These are phyloP conservation scores for Pouteria glomerata DNA, from an alignment of 148 eudicot genomes.

Conservation along the genomic window DNA sequence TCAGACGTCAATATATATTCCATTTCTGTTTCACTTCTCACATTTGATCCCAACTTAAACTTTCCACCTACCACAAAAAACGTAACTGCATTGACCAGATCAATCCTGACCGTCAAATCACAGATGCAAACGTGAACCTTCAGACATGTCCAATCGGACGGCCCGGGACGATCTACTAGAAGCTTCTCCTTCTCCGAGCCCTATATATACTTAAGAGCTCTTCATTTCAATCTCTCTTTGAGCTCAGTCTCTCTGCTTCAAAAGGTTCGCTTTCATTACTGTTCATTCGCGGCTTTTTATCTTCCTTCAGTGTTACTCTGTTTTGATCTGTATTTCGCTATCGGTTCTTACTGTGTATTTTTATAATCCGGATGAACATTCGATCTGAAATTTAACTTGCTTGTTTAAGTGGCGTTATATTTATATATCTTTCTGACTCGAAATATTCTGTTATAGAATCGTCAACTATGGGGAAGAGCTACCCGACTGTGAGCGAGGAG, in stretches of 20 bases:
- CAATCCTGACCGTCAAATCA: conserved; percentile 20
- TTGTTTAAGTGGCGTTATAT: neutral
- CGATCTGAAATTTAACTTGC: neutral
- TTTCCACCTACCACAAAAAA: conserved; percentile 16
- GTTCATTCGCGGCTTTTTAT: neutral
- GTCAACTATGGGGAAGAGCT: conserved; percentile 61
- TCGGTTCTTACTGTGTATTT: neutral
- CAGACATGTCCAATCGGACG: conserved; percentile 18
- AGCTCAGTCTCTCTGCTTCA: too few species aligned
- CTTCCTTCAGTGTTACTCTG: neutral
- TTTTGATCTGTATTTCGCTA: neutral
- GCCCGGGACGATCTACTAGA: conserved; percentile 20
- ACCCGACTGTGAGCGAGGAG: conserved; percentile 67
- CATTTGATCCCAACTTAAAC: neutral
- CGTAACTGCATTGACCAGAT: neutral
- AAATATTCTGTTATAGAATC: neutral
- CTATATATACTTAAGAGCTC: too few species aligned
- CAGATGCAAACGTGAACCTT: neutral
- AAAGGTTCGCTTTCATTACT: too few species aligned
- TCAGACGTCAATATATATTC: too few species aligned
- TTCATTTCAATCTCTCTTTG: too few species aligned
- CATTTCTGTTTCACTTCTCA: neutral
- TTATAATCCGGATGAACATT: neutral
- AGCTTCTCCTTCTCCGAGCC: conserved; percentile 19
- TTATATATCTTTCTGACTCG: neutral